A percentile compares a stretch with the other conserved stretches of the same genome.
Evolutionary conservation across 805 yeast species (phyloP).

Genomic region (Zygoascus bituminiphila): DNA sequence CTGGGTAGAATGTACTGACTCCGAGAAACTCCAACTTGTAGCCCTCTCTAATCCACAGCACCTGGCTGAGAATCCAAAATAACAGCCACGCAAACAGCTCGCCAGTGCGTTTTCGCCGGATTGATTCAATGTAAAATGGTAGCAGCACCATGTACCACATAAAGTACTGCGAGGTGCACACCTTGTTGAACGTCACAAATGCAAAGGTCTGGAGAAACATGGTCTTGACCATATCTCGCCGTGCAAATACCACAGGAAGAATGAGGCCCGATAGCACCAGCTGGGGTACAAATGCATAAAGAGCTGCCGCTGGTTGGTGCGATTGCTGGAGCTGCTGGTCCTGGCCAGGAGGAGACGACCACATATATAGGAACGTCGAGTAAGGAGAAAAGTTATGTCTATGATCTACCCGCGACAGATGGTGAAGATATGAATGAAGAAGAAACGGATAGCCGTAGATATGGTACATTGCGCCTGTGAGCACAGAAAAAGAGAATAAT

Average conservation of each 20-base stretch:
- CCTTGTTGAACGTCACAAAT: conserved; percentile 74
- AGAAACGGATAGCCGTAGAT: conserved; percentile 70
- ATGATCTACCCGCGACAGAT: conserved; percentile 76
- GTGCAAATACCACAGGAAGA: conserved; percentile 46
- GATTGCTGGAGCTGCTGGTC: not conserved
- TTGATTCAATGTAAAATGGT: conserved; percentile 55
- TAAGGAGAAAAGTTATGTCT: conserved; percentile 91
- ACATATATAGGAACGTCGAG: conserved; percentile 51
- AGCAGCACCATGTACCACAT: conserved; percentile 86
- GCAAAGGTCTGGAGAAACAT: conserved; percentile 69
- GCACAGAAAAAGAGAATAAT: conserved; percentile 34
- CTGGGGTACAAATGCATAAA: conserved; percentile 79
- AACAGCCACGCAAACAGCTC: conserved; percentile 29
- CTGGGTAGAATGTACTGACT: conserved; percentile 49
- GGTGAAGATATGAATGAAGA: conserved; percentile 74
- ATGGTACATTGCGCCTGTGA: conserved; percentile 54
- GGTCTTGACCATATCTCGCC: conserved; percentile 39
- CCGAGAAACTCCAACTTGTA: conserved; percentile 79
- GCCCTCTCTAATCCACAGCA: conserved; percentile 69
- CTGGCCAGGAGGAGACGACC: conserved; percentile 25
- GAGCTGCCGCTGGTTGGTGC: conserved; percentile 28
- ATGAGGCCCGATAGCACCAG: conserved; percentile 48
- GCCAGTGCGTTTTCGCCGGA: not conserved
- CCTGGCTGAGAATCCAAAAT: conserved; percentile 69
- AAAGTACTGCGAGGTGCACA: conserved; percentile 90